Conservation (phyloP, 2,329 filamentous ascomycete species). For the Fonsecaea monophora region DNA sequence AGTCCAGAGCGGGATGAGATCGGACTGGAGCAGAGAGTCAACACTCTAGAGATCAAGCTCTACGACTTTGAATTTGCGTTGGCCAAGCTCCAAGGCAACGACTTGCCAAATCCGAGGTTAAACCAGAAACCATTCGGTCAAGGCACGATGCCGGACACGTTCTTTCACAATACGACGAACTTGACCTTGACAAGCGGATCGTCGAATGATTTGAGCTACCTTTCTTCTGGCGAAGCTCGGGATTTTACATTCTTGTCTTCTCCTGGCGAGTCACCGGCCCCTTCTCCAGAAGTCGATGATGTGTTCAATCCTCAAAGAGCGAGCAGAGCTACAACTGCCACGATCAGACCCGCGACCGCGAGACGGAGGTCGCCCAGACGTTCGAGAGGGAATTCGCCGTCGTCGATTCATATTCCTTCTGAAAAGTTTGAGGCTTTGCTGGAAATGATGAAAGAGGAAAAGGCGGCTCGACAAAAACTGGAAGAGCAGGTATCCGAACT, state of each 20-base stretch:
- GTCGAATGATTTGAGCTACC: slow-evolving; percentile 16
- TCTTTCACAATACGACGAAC: slow-evolving; percentile 20
- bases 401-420: slow-evolving; percentile 42
- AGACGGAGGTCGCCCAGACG: slow-evolving; percentile 25
- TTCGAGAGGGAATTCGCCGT: slow-evolving; percentile 32
- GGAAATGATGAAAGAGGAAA: slow-evolving; percentile 54
- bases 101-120: slow-evolving; percentile 34
- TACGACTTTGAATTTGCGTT: slow-evolving; percentile 60
- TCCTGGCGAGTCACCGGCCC: slow-evolving; percentile 29
- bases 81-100: slow-evolving; percentile 53
- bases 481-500: slow-evolving; percentile 53
- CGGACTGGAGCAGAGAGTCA: slow-evolving; percentile 55
- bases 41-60: slow-evolving; percentile 58
- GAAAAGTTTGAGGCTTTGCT: slow-evolving; percentile 57
- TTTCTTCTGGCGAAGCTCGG: slow-evolving; percentile 24
- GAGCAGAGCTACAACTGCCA: slow-evolving; percentile 39
- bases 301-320: slow-evolving; percentile 30
- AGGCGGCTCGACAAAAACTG: slow-evolving; percentile 53
- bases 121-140: slow-evolving; percentile 7
- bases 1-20: slow-evolving; percentile 45
- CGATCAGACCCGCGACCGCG: slow-evolving; percentile 32
- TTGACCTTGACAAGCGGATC: slow-evolving; percentile 20
- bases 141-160: slow-evolving; percentile 24
- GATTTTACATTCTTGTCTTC: slow-evolving; percentile 36
- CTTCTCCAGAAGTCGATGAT: slow-evolving; percentile 30